Evolutionary conservation across 192 early-diverging fungal genomes (phyloP), one percentile per base, ranked within the genome.

Genomic region (Umbelopsis ramanniana): DNA sequence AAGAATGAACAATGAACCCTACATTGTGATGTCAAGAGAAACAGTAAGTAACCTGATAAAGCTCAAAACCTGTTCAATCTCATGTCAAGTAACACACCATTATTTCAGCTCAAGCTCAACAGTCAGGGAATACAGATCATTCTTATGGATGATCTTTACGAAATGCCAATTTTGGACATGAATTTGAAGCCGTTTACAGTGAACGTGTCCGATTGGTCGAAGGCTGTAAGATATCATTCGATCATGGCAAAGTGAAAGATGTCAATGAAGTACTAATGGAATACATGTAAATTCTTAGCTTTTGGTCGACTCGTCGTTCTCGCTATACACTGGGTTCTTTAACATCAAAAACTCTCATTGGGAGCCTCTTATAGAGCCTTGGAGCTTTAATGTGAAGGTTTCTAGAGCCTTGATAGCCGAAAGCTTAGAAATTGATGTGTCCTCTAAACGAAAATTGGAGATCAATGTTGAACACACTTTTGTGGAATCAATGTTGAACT

Each of bases 341-440:
- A 96, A 96, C 77, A 77, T 93, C 43, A 91, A 90, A 71, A 94
- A 89, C 76, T 95, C 94, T 45, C 94, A 95, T 76, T 96, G 95
- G 95, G 95, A 96, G 80, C 93, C 95, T 1, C 74, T 95, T 52
- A 66, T 95, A 19, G 95, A 96, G 77, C 92, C 88, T 12, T 94
- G 89, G 86, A 79, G 87, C 22, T 88, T 90, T 43, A 48, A 71
- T 10, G 38, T 88, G 23, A 80, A 80, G 43, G 66, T 85, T 43
- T 72, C 69, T 12, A 66, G 71, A 24, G 75, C 75, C 9, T 43
- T 57, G 17, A 71, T 54, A 17, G 57, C 70, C 17, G 71, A 70
- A 63, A 47, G 43, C 3, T 54, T 74, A 22, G 78, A 77, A 45
- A 75, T 96, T 11, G 87, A 89, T n/a, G 57, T 94, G n/a, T 77